Conservation (phyloP, 208 protist genomes). For the Trichomonas gallinae region DNA sequence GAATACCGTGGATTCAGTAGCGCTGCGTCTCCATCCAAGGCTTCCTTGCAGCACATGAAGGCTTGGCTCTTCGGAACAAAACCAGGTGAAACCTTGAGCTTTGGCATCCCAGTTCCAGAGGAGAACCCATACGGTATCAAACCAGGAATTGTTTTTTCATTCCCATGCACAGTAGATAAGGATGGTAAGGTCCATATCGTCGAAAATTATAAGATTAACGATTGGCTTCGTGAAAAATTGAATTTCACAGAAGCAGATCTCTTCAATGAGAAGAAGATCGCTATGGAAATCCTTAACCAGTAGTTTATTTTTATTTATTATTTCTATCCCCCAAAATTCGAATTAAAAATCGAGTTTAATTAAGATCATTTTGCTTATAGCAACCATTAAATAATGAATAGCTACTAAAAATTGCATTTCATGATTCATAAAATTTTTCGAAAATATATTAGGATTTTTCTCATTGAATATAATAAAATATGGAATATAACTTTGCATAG, state of each 20-base stretch:
- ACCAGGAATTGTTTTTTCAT: conserved; percentile 68
- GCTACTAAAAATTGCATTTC: too few species aligned
- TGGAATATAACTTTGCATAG: too few species aligned
- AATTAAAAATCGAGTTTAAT: too few species aligned
- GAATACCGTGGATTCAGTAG: conserved; percentile 56
- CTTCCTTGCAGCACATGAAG: conserved; percentile 51
- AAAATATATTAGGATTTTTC: too few species aligned
- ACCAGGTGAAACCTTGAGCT: background rate
- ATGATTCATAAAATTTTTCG: too few species aligned
- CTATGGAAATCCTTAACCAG: too few species aligned
- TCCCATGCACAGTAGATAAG: background rate
- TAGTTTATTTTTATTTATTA: too few species aligned
- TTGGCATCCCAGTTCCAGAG: conserved; percentile 46
- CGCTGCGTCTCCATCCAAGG: conserved; percentile 72
- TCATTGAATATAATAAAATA: too few species aligned
- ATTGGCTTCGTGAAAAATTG: conserved; percentile 37
- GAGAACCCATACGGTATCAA: conserved; percentile 67
- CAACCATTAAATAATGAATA: too few species aligned
- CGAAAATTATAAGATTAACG: conserved; percentile 41
- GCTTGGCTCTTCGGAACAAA: conserved; percentile 54
- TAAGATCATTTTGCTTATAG: too few species aligned
- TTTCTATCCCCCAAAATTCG: too few species aligned
- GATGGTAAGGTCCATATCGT: conserved; percentile 42
- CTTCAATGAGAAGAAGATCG: conserved; percentile 27
- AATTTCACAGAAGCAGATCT: conserved; percentile 39